Evolutionary conservation across 225 moss, liverwort and hornwort species (phyloP).

Genomic region (Thuidium tamariscinum): DNA sequence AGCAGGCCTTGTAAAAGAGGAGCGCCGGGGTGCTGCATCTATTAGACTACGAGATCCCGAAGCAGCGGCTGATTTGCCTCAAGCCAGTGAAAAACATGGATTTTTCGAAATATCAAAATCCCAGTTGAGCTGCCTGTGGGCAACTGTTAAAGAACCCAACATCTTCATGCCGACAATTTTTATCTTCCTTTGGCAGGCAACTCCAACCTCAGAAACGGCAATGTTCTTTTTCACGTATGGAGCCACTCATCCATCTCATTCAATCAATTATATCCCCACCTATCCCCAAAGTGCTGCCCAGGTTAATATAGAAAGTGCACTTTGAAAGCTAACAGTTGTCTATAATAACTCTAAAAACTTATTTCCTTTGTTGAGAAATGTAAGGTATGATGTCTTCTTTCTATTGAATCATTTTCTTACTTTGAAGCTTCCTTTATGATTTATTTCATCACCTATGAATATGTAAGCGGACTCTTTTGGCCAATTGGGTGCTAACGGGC

Average conservation of each 20-base stretch:
- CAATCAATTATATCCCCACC: neutral
- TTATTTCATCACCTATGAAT: neutral
- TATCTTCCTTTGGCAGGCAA: slow-evolving; percentile 94
- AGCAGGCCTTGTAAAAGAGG: slow-evolving; percentile 77
- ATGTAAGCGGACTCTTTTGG: neutral
- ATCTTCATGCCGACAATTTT: slow-evolving; percentile 88
- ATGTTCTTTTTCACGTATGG: slow-evolving; percentile 93
- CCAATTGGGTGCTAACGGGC: neutral
- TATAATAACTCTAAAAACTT: neutral
- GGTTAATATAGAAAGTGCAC: neutral
- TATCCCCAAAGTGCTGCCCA: neutral
- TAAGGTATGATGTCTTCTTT: neutral
- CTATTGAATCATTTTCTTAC: neutral
- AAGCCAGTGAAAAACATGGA: slow-evolving; percentile 17
- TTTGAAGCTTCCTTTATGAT: neutral
- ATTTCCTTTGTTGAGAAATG: neutral
- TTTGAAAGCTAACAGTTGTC: neutral
- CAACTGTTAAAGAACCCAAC: slow-evolving; percentile 77
- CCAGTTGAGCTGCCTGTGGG: slow-evolving; percentile 70
- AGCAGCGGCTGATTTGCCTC: slow-evolving; percentile 15
- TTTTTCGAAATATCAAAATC: slow-evolving; percentile 55
- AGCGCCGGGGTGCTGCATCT: slow-evolving; percentile 20
- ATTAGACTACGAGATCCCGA: slow-evolving; percentile 17
- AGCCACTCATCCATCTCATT: neutral
- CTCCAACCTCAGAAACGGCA: slow-evolving; percentile 86